Conservation (phyloP, 495 filamentous ascomycete species). For the Aspergillus biplanus region DNA sequence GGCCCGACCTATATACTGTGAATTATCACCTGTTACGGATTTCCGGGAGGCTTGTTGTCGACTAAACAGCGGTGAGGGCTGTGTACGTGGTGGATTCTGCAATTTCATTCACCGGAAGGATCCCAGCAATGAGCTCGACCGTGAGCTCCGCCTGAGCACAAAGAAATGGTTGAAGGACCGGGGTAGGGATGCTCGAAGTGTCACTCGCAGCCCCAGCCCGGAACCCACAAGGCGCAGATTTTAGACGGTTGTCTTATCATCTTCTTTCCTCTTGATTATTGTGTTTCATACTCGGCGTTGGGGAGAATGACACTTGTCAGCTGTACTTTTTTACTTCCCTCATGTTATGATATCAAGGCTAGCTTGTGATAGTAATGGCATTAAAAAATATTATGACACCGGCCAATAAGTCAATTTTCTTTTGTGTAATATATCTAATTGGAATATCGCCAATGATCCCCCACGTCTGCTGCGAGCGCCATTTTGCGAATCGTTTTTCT, state of each 20-base stretch:
- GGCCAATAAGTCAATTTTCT: neutral
- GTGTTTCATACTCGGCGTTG: conserved; percentile 36
- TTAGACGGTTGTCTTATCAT: conserved; percentile 37
- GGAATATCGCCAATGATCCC: too few species aligned
- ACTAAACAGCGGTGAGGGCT: conserved; percentile 92
- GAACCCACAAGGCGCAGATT: conserved; percentile 73
- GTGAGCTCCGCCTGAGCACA: conserved; percentile 82
- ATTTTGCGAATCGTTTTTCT: neutral
- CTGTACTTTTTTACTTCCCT: conserved; percentile 18
- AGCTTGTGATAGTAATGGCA: conserved; percentile 25
- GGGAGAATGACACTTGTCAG: conserved; percentile 25
- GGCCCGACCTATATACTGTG: conserved; percentile 96
- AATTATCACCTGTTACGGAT: conserved; percentile 94
- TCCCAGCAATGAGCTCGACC: conserved; percentile 81
- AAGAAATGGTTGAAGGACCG: conserved; percentile 95
- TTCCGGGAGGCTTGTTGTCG: conserved; percentile 98
- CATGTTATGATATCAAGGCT: conserved; percentile 28
- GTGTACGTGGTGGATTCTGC: conserved; percentile 95
- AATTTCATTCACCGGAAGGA: conserved; percentile 99
- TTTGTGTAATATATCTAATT: neutral
- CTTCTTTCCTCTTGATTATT: conserved; percentile 10
- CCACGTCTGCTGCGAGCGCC: too few species aligned
- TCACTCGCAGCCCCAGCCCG: conserved; percentile 71
- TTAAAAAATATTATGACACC: conserved; percentile 8
- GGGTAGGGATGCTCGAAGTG: conserved; percentile 83